A percentile compares a stretch with the other conserved stretches of the same genome.
These are phyloP conservation scores for Hymenoscyphus occultus DNA, from an alignment of 2,329 filamentous ascomycete genomes.

Conservation along the genomic window DNA sequence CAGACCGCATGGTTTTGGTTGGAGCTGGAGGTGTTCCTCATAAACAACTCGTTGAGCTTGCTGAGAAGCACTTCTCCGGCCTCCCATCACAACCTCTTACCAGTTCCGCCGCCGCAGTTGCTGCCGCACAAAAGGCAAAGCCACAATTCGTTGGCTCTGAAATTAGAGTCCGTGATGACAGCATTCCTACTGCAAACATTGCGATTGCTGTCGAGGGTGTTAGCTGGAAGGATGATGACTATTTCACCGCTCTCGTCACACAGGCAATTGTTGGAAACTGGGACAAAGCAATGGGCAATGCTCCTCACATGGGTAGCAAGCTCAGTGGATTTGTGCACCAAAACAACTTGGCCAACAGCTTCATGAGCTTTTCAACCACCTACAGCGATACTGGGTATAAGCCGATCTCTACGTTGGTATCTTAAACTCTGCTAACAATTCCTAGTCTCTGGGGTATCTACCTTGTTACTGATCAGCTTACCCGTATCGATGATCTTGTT, in stretches of 20 bases:
- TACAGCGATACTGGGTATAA: conserved; percentile 98
- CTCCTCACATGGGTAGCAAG: conserved; percentile 96
- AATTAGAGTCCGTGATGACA: conserved; percentile 92
- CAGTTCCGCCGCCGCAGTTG: conserved; percentile 67
- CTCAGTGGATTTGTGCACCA: conserved; percentile 92
- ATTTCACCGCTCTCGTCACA: conserved; percentile 96
- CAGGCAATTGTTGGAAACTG: conserved; percentile 99
- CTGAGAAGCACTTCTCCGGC: conserved; percentile 88
- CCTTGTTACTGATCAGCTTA: conserved; percentile 86
- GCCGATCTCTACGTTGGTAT: background rate
- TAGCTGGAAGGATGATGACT: conserved; percentile 98
- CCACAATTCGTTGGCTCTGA: conserved; percentile 97
- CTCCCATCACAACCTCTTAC: conserved; percentile 75
- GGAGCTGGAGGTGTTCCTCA: conserved; percentile 93
- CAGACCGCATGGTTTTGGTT: conserved; percentile 98
- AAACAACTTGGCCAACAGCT: conserved; percentile 96
- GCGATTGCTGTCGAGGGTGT: conserved; percentile 99
- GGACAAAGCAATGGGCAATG: conserved; percentile 98
- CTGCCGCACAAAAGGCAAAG: conserved; percentile 71
- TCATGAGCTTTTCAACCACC: conserved; percentile 99
- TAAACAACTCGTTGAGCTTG: conserved; percentile 88
- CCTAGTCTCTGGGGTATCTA: conserved; percentile 98
- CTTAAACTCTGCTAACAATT: conserved; percentile 35
- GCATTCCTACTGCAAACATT: conserved; percentile 93
- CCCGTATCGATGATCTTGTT: conserved; percentile 86